These are phyloP conservation scores for Nosema muscidifuracis DNA, from an alignment of 371 early-diverging fungal species.

Conservation along the genomic window DNA sequence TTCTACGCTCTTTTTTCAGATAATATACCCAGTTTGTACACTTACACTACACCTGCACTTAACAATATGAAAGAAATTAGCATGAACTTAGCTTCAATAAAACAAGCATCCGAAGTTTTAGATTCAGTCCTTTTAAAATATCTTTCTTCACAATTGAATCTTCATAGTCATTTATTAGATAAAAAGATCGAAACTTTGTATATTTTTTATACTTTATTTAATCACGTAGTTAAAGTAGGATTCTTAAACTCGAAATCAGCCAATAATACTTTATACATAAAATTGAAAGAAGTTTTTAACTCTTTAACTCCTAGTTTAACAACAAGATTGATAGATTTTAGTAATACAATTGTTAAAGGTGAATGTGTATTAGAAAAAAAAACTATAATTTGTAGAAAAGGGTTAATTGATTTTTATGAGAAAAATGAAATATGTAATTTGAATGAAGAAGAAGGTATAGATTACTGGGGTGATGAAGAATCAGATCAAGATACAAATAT, in stretches of 20 bases:
- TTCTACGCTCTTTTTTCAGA: neutral
- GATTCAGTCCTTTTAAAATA: conserved; percentile 14
- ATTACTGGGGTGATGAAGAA: neutral
- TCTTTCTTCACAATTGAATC: conserved; percentile 1
- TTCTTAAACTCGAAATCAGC: neutral
- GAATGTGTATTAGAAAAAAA: neutral
- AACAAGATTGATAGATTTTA: conserved; percentile 23
- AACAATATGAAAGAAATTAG: conserved; percentile 1
- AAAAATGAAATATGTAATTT: neutral
- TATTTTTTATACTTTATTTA: conserved; percentile 24
- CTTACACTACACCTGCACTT: neutral
- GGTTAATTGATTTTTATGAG: neutral
- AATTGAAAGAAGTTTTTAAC: conserved; percentile 7
- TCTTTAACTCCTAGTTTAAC: conserved; percentile 19
- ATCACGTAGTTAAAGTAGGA: conserved; percentile 33
- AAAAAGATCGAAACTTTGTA: conserved; percentile 30
- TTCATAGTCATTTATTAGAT: conserved; percentile 8
- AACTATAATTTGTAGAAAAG: neutral
- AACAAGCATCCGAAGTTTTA: conserved; percentile 8
- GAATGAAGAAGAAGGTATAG: conserved; percentile 6
- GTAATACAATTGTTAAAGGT: neutral
- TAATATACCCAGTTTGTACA: neutral
- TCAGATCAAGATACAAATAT: neutral
- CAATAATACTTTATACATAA: neutral
- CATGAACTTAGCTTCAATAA: conserved; percentile 1